Conservation (phyloP, 2,329 filamentous ascomycete genomes). For the Mycogone perniciosa region DNA sequence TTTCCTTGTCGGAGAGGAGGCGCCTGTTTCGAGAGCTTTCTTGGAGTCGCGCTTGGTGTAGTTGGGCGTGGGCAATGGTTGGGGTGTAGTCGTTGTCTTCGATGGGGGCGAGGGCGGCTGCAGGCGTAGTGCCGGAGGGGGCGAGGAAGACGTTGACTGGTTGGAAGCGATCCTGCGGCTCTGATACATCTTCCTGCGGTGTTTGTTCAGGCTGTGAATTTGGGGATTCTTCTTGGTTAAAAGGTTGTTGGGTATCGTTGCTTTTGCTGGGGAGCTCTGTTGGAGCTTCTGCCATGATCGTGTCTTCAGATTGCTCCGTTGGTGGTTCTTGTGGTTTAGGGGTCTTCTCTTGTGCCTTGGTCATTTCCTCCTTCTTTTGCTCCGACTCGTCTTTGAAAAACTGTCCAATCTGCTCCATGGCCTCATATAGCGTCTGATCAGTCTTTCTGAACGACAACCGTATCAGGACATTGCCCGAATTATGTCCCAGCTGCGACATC, state of each 20-base stretch:
- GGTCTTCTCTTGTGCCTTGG: conserved; percentile 6
- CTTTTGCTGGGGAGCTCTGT: conserved; percentile 4
- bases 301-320: conserved; percentile 14
- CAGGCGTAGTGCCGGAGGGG: conserved; percentile 65
- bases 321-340: conserved; percentile 8
- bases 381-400: conserved; percentile 58
- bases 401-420: conserved; percentile 71
- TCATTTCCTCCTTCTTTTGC: conserved; percentile 13
- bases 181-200: conserved; percentile 7
- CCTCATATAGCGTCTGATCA: conserved; percentile 73
- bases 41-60: conserved; percentile 63
- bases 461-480: conserved; percentile 73
- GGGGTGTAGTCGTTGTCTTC: conserved; percentile 72
- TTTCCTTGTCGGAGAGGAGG: conserved; percentile 74
- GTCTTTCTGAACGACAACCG: conserved; percentile 71
- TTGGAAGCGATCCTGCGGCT: conserved; percentile 31
- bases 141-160: conserved; percentile 71
- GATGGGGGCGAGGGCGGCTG: conserved; percentile 60
- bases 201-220: conserved; percentile 17
- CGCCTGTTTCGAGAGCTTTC: conserved; percentile 63
- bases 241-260: background rate
- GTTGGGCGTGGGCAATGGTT: conserved; percentile 68
- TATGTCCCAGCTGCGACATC: conserved; percentile 78
- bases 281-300: conserved; percentile 19
- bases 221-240: conserved; percentile 4